Base-by-base conservation (phyloP, 164 flowering plant species). In the Echeveria elegans region DNA sequence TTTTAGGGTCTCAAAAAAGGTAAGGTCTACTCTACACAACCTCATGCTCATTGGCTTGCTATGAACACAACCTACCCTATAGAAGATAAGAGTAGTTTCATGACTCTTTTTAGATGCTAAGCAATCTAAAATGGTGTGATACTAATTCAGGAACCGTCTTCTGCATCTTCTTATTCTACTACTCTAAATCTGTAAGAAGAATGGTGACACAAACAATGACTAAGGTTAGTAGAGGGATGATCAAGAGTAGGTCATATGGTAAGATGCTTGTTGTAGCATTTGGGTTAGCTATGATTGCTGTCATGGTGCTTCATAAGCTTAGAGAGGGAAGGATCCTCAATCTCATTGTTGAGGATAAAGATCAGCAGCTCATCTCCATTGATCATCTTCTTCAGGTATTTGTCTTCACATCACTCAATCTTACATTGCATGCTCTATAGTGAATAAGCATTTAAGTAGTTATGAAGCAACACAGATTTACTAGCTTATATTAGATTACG, bases 331-430 rank as follows among this genome's bases (percentile, higher is more conserved):
- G 89, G 56, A 75, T 82, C 74, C 76, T 78, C 77, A 73, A 70
- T 56, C 82, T 87, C 66, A 78, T 89, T 61, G 59, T 88, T 77
- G 68, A 77, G 53, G 83, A 85, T 31, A 92, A 85, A 69, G 88
- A 92, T 66, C 74, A 34, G 30, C 69, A 89, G 34, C 78, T 88
- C 66, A 6, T 74, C 53, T 36, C 89, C 63, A 84, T 92, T 74
- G 83, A 89, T 6, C 84, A 80, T 45, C 88, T 80, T 68, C 70
- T 89, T 12, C 90, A 87, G 92, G 93, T 85, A 63, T 18, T 5
- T 30, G 10, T 38, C 10, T 23, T 30, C 67, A 19, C 14, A 23
- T 45, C 34, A 12, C 53, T 16, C 47, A 30, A 14, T 8, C 36
- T 66, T 66, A 43, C 18, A 28, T 16, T 40, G 29, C 66, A 40